Evolutionary conservation across 192 early-diverging fungal species (phyloP).

Genomic region (Dispira simplex): DNA sequence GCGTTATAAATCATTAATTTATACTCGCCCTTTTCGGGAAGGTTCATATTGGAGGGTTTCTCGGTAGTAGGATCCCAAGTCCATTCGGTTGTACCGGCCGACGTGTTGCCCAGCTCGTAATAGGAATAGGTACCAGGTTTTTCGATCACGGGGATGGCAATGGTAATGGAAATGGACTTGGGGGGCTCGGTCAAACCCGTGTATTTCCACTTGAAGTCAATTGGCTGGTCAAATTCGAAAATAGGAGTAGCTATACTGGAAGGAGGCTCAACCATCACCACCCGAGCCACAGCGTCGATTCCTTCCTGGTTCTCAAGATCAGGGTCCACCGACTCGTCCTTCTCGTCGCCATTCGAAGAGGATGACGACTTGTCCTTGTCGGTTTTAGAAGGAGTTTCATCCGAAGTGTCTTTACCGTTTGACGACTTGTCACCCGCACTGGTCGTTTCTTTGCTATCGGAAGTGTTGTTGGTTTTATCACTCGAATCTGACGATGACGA

Average conservation of each 20-base stretch:
- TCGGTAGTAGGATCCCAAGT: constrained; percentile 1
- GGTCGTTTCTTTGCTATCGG: background rate
- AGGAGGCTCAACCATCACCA: constrained; percentile 5
- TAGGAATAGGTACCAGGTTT: background rate
- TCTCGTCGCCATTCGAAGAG: background rate
- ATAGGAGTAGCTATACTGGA: background rate
- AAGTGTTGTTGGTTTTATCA: no score
- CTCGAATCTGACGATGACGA: background rate
- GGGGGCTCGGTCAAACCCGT: background rate
- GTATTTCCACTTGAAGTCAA: constrained; percentile 12
- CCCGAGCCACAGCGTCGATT: background rate
- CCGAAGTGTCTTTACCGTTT: background rate
- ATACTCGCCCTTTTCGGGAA: background rate
- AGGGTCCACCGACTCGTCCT: background rate
- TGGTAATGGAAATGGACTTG: constrained; percentile 1
- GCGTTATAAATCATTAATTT: constrained; percentile 6
- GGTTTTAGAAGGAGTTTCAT: background rate
- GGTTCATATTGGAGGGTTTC: background rate
- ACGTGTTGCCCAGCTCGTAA: background rate
- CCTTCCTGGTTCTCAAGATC: background rate
- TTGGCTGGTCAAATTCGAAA: constrained; percentile 1
- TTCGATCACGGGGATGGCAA: constrained; percentile 2
- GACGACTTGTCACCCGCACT: background rate
- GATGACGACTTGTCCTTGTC: background rate
- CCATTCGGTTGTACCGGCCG: background rate